Conservation (phyloP, 345 rosid genomes). For the Cochlearia excelsa region DNA sequence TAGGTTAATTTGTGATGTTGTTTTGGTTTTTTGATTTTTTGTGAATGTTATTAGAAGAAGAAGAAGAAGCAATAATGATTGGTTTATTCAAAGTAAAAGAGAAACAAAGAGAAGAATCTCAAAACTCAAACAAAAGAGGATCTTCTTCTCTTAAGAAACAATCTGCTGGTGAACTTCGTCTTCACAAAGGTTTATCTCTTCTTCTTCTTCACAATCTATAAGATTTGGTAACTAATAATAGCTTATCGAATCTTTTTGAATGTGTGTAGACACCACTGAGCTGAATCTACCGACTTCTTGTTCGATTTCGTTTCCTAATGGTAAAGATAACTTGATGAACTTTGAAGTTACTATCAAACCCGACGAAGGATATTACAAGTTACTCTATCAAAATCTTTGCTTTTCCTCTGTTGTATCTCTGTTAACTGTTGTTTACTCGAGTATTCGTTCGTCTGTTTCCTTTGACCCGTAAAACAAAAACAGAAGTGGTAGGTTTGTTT, state of each 20-base stretch:
- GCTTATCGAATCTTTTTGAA: no score
- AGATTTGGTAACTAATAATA: no score
- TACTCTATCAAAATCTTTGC: slow-evolving; percentile 18
- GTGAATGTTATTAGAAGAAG: no score
- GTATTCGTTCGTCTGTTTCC: no score
- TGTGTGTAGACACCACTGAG: no score
- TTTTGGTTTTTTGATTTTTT: no score
- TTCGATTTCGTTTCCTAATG: slow-evolving; percentile 28
- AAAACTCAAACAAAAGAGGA: slow-evolving; percentile 45
- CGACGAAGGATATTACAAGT: slow-evolving; percentile 62
- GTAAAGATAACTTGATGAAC: slow-evolving; percentile 72
- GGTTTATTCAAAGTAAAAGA: slow-evolving; percentile 75
- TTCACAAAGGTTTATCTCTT: slow-evolving; percentile 58
- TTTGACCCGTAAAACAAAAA: no score
- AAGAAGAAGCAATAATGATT: slow-evolving; percentile 43
- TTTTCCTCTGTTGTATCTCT: no score
- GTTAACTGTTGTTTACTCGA: no score
- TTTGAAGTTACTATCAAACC: slow-evolving; percentile 69
- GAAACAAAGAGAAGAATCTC: slow-evolving; percentile 65
- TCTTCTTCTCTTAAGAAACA: slow-evolving; percentile 48
- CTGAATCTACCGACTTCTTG: neutral
- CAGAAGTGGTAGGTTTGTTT: no score
- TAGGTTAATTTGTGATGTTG: no score
- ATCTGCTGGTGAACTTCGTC: slow-evolving; percentile 81
- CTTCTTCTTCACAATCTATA: no score